phyloP scores from a whole-genome alignment of 139 green algal species.

The Chlorella vulgaris region DNA sequence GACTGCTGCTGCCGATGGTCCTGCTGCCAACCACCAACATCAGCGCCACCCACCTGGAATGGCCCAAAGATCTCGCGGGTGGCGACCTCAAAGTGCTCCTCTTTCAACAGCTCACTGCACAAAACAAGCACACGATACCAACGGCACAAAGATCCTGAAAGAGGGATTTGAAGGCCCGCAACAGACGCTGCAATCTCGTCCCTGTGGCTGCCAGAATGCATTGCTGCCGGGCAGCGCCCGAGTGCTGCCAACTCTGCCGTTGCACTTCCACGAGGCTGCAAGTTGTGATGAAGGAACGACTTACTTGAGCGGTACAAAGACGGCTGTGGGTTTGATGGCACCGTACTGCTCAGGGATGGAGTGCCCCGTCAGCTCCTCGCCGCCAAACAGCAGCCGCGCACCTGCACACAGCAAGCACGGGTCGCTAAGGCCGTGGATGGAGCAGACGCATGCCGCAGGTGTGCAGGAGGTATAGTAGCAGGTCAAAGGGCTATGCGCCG shows the following conservation, averaged over 20 bases:
- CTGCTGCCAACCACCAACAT: background rate
- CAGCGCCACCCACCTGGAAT: slow-evolving; percentile 74
- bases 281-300: too few species aligned
- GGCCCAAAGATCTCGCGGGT: slow-evolving; percentile 98
- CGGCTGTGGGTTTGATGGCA: slow-evolving; percentile 92
- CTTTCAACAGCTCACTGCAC: slow-evolving; percentile 60
- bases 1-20: too few species aligned
- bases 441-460: background rate
- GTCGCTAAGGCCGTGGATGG: background rate
- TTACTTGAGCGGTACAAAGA: slow-evolving; percentile 88
- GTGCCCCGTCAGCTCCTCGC: slow-evolving; percentile 83
- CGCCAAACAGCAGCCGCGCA: slow-evolving; percentile 85
- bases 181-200: too few species aligned
- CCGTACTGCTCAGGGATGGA: slow-evolving; percentile 90
- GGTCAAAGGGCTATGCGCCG: too few species aligned
- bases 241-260: too few species aligned
- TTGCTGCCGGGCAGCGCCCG: too few species aligned
- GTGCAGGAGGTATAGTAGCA: background rate
- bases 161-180: too few species aligned
- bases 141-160: background rate
- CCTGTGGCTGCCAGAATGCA: too few species aligned
- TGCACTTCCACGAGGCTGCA: too few species aligned
- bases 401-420: slow-evolving; percentile 49
- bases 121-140: background rate
- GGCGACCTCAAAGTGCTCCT: slow-evolving; percentile 70